Conservation (phyloP, 2,329 filamentous ascomycete genomes). For the Mycosphaerella sp. region DNA sequence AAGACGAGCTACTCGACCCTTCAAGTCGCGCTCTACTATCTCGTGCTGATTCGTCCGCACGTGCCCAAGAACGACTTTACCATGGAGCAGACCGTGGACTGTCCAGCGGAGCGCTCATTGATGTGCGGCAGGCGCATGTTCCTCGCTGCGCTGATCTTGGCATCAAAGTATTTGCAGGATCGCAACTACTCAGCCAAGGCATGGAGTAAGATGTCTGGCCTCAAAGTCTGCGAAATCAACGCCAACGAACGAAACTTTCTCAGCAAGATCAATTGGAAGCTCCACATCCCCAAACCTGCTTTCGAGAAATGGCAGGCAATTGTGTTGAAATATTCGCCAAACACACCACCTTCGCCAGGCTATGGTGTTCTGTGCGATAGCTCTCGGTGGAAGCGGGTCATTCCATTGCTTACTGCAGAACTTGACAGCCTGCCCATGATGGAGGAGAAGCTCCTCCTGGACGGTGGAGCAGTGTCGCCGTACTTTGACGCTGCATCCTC, state of each 20-base stretch:
- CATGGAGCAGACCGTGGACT: constrained; percentile 72
- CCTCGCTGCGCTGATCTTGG: constrained; percentile 84
- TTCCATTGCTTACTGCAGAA: constrained; percentile 52
- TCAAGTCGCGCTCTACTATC: constrained; percentile 92
- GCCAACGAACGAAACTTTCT: constrained; percentile 93
- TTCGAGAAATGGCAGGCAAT: constrained; percentile 95
- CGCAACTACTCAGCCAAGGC: constrained; percentile 95
- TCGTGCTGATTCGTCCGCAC: constrained; percentile 87
- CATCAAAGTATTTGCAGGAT: constrained; percentile 96
- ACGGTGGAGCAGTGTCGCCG: constrained; percentile 4
- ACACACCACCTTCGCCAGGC: constrained; percentile 31
- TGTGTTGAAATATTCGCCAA: constrained; percentile 74
- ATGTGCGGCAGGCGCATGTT: constrained; percentile 98
- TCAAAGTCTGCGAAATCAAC: constrained; percentile 90
- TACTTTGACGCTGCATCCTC: constrained; percentile 19
- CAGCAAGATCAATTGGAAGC: constrained; percentile 81
- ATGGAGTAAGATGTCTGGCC: constrained; percentile 99
- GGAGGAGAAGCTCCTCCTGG: constrained; percentile 7
- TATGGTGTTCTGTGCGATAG: constrained; percentile 13
- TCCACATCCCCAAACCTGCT: constrained; percentile 82
- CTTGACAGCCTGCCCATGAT: constrained; percentile 41
- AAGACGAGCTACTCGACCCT: constrained; percentile 96
- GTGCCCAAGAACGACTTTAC: constrained; percentile 79
- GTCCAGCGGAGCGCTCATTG: constrained; percentile 67
- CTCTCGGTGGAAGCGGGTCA: constrained; percentile 42